Percentiles rank a stretch among this genome's conserved stretches.
Evolutionary conservation across 331 rosid species (phyloP).

Genomic region (Quercus phellos): DNA sequence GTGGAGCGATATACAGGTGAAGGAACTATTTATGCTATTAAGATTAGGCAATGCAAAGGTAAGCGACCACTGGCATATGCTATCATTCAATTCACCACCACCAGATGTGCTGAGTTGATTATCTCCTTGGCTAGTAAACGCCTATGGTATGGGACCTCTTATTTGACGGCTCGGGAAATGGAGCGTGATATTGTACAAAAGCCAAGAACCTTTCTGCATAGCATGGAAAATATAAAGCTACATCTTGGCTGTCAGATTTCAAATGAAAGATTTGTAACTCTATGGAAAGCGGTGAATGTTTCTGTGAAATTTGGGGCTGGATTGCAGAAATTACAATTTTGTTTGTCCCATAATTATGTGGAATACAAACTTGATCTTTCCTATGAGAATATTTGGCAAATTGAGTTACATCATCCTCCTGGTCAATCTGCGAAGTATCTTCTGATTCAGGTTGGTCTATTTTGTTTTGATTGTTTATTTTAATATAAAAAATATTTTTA

Average conservation of each 20-base stretch:
- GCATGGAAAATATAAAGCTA: slow-evolving; percentile 35
- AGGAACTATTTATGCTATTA: slow-evolving; percentile 52
- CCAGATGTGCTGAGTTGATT: slow-evolving; percentile 34
- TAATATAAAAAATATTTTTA: not conserved
- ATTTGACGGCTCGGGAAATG: slow-evolving; percentile 32
- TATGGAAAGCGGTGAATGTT: slow-evolving; percentile 40
- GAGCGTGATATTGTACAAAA: slow-evolving; percentile 39
- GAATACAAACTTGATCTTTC: slow-evolving; percentile 61
- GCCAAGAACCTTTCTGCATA: slow-evolving; percentile 41
- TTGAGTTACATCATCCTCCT: slow-evolving; percentile 43
- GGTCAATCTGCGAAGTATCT: slow-evolving; percentile 44
- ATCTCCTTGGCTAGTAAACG: slow-evolving; percentile 22
- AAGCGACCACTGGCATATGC: slow-evolving; percentile 41
- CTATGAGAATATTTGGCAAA: slow-evolving; percentile 77
- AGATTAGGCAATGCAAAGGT: slow-evolving; percentile 39
- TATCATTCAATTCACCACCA: slow-evolving; percentile 56
- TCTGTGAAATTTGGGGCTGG: slow-evolving; percentile 50
- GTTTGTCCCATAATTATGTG: slow-evolving; percentile 1
- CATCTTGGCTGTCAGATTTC: slow-evolving; percentile 68
- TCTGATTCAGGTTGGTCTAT: slow-evolving; percentile 62
- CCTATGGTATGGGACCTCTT: slow-evolving; percentile 28
- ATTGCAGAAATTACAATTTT: slow-evolving; percentile 48
- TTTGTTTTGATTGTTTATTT: not conserved
- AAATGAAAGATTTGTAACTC: slow-evolving; percentile 28
- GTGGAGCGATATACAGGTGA: slow-evolving; percentile 54